Base-by-base conservation (phyloP, 164 flowering plant genomes). In the Liriodendron chinense region DNA sequence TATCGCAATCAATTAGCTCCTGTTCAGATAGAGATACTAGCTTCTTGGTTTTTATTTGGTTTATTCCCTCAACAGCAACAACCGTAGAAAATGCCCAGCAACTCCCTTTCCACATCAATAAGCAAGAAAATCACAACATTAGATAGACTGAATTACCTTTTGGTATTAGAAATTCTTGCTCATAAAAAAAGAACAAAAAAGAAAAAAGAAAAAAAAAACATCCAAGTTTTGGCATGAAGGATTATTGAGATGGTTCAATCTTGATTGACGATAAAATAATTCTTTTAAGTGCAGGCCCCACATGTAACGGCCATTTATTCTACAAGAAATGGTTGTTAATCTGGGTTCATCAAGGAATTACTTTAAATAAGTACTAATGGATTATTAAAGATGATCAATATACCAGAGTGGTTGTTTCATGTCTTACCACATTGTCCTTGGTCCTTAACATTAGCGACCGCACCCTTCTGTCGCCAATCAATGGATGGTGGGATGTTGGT, bases 71-170 rank as follows among this genome's bases (percentile, higher is more conserved):
- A 2, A 90, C 94, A 0, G 94, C 91, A 13, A 73, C 97, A 9
- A 93, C 89, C 0, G 97, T 85, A n/a, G 96, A 94, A 82, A 94
- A 94, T 63, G 98, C 97, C 98, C 98, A 94, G 73, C 97, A 92
- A 80, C 97, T 90, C 34, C 98, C 98, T 94, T 78, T 34, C 65
- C 73, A 50, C 25, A 43, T 57, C 65, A 69, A 56, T 21, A 62
- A n/a, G 18, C 59, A 53, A 53, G 59, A 53, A 53, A 9, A 12
- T 9, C 59, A 53, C 59, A 16, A 53, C 59, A 10, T 53, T 53
- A 10, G 59, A 16, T 10, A 53, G 18, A 53, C 59, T 0, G 43
- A 34, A 34, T 34, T 34, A 34, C 20, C 59, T 53, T 53, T 53
- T 53, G 2, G 59, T 16, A 53, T 16, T 53, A 34, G 43, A 34